Conservation (phyloP, 352 stramenopile species). For the Globisporangium megalacanthum region DNA sequence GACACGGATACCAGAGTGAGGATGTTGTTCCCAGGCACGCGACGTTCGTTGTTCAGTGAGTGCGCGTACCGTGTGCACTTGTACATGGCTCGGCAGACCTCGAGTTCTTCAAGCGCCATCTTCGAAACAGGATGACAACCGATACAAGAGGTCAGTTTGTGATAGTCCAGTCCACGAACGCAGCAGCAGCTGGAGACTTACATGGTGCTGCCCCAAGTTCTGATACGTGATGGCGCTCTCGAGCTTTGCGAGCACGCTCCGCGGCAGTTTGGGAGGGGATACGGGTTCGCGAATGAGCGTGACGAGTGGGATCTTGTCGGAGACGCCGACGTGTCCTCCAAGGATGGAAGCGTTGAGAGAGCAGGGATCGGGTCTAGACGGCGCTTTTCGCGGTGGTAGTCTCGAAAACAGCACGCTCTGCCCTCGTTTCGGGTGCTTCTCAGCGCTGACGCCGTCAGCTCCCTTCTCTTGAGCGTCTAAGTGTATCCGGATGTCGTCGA, state of each 20-base stretch:
- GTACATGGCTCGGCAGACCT: constrained; percentile 36
- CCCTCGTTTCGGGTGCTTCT: constrained; percentile 15
- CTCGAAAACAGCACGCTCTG: constrained; percentile 33
- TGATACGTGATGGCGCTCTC: constrained; percentile 59
- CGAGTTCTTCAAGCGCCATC: constrained; percentile 52
- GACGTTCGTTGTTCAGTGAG: not conserved
- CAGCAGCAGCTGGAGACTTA: constrained; percentile 15
- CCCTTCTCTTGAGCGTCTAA: constrained; percentile 19
- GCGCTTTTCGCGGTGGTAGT: constrained; percentile 24
- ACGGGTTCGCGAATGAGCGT: constrained; percentile 56
- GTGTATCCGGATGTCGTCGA: constrained; percentile 26
- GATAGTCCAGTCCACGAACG: not conserved
- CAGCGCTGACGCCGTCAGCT: not conserved
- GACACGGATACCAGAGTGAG: no score
- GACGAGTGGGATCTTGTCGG: constrained; percentile 29
- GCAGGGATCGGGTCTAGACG: not conserved
- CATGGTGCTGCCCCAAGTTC: constrained; percentile 56
- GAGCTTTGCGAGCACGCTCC: constrained; percentile 36
- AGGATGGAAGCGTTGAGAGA: not conserved
- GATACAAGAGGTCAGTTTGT: not conserved
- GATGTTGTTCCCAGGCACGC: no score
- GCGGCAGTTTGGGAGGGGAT: constrained; percentile 33
- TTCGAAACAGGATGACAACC: constrained; percentile 9
- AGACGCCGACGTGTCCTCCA: constrained; percentile 3
- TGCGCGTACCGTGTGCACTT: constrained; percentile 22